Conservation (phyloP, 495 filamentous ascomycete species). For the Aspergillus saccharolyticus region DNA sequence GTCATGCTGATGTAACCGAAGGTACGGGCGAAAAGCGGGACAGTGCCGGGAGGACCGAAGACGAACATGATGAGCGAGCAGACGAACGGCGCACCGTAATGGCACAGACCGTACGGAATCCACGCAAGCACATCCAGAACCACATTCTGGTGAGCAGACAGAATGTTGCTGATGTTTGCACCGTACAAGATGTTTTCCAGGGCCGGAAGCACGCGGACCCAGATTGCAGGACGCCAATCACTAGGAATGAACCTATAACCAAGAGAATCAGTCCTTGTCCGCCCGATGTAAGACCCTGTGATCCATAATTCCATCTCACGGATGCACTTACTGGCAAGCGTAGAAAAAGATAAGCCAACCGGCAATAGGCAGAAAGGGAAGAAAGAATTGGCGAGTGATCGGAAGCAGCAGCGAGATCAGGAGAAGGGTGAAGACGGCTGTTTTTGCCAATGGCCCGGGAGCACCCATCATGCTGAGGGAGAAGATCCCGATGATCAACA, state of each 20-base stretch:
- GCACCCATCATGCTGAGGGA: constrained; percentile 72
- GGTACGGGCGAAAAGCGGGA: constrained; percentile 75
- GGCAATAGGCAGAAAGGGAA: constrained; percentile 79
- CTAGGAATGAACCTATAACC: constrained; percentile 69
- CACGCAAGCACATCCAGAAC: constrained; percentile 83
- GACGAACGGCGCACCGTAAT: constrained; percentile 78
- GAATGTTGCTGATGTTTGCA: constrained; percentile 90
- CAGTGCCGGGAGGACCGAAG: constrained; percentile 78
- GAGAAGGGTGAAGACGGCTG: constrained; percentile 57
- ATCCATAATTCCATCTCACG: neutral
- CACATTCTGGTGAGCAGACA: constrained; percentile 78
- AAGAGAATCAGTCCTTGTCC: constrained; percentile 16
- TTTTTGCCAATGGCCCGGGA: constrained; percentile 69
- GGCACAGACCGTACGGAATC: constrained; percentile 86
- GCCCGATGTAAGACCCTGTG: neutral
- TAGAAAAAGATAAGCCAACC: constrained; percentile 87
- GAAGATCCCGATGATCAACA: constrained; percentile 71
- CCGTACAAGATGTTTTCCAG: constrained; percentile 96
- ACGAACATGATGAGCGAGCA: constrained; percentile 74
- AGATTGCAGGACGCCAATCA: constrained; percentile 83
- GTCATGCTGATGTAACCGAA: constrained; percentile 90
- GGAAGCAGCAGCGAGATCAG: constrained; percentile 71
- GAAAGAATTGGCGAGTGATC: constrained; percentile 84
- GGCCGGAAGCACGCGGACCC: constrained; percentile 90
- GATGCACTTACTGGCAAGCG: constrained; percentile 69